A percentile compares a stretch with the other conserved stretches of the same genome.
Conservation (phyloP, 169 alveolate genomes). For the Eimeria maxima region DNA sequence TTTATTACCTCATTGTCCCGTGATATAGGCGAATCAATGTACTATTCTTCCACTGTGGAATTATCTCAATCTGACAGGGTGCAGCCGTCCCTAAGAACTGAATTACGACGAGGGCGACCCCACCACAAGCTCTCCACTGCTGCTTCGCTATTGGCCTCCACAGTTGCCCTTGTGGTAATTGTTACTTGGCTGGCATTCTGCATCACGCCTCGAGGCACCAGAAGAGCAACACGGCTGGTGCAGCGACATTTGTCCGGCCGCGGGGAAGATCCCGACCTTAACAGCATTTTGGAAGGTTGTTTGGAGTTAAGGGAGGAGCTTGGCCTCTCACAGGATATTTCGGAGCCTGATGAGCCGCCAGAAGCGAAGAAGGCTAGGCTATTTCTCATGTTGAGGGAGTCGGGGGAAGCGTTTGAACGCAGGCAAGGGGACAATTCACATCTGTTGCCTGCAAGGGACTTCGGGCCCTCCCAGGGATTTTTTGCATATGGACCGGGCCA, state of each 20-base stretch:
- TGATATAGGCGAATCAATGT: background rate
- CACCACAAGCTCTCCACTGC: background rate
- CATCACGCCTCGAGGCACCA: background rate
- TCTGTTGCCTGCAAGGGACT: background rate
- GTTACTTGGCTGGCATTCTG: constrained; percentile 1
- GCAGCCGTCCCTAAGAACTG: background rate
- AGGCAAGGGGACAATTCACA: background rate
- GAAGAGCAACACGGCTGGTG: background rate
- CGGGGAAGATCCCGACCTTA: background rate
- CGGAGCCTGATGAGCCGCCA: background rate
- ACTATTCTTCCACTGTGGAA: background rate
- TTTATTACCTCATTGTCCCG: background rate
- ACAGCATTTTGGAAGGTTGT: background rate
- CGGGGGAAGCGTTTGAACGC: background rate
- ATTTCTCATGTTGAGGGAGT: background rate
- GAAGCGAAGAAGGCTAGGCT: constrained; percentile 35
- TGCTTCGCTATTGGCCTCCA: background rate
- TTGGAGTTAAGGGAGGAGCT: background rate
- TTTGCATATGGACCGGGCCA: background rate
- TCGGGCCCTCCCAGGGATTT: background rate
- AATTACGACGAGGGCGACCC: background rate
- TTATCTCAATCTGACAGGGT: background rate
- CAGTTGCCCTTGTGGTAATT: background rate
- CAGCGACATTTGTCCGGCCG: background rate
- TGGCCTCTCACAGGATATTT: background rate